These are phyloP conservation scores for Collybia sp. DNA, from an alignment of 768 basidiomycete genomes.

Conservation along the genomic window DNA sequence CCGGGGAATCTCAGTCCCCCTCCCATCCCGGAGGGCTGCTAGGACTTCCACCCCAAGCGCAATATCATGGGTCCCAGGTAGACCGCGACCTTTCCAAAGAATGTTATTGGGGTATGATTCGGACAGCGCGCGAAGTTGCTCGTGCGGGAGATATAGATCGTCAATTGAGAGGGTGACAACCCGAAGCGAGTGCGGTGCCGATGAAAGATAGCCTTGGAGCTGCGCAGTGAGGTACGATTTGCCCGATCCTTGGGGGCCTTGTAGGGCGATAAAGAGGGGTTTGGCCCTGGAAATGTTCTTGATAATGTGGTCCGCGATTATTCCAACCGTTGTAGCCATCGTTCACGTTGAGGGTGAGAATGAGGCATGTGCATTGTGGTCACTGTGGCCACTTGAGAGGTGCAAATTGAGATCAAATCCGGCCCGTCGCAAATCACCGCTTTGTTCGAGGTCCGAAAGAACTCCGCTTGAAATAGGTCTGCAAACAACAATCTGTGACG, in stretches of 20 bases:
- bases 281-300: slow-evolving; percentile 17
- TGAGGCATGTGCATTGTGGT: no score
- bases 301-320: slow-evolving; percentile 15
- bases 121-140: slow-evolving; percentile 53
- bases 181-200: slow-evolving; percentile 43
- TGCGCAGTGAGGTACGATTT: slow-evolving; percentile 77
- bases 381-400: no score
- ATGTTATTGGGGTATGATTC: slow-evolving; percentile 48
- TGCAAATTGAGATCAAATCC: no score
- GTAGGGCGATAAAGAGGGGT: slow-evolving; percentile 82
- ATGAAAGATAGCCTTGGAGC: slow-evolving; percentile 38
- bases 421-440: no score
- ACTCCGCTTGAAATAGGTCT: slow-evolving; percentile 20
- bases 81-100: slow-evolving; percentile 81
- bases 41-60: slow-evolving; percentile 55
- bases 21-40: slow-evolving; percentile 38
- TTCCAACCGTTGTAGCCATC: no score
- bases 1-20: slow-evolving; percentile 55
- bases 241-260: slow-evolving; percentile 93
- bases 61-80: slow-evolving; percentile 90
- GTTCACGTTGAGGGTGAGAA: no score
- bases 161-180: slow-evolving; percentile 73
- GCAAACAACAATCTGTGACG: background rate
- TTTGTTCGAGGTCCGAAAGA: background rate
- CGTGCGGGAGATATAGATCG: slow-evolving; percentile 82